phyloP scores from a whole-genome alignment of 352 stramenopile genomes.

The Nothophytophthora sp. region DNA sequence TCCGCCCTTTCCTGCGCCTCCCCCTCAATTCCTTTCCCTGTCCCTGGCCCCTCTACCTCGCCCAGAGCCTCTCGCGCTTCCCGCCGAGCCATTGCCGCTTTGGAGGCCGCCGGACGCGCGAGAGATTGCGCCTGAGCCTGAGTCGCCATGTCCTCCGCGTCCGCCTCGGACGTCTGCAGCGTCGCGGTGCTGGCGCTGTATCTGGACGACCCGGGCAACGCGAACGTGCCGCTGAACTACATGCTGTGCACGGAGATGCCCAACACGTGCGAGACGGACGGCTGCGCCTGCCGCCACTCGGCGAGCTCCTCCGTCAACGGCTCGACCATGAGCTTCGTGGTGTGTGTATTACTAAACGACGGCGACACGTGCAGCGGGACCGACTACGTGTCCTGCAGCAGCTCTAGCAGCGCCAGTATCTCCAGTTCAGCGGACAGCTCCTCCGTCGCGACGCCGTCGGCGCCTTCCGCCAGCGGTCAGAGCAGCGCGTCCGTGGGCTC shows the following conservation, averaged over 20 bases:
- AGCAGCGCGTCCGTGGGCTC: not conserved
- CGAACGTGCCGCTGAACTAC: conserved; percentile 25
- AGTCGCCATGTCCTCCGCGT: conserved; percentile 8
- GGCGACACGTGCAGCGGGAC: conserved; percentile 24
- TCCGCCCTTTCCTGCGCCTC: no score
- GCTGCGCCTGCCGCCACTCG: conserved; percentile 27
- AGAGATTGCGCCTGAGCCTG: not conserved
- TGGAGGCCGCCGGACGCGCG: conserved; percentile 6
- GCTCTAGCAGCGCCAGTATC: not conserved
- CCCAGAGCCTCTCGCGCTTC: conserved; percentile 6
- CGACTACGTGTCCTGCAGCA: conserved; percentile 27
- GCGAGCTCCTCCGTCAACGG: conserved; percentile 19
- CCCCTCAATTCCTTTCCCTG: no score
- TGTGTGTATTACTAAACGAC: conserved; percentile 24
- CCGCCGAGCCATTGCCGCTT: conserved; percentile 35
- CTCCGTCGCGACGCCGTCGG: not conserved
- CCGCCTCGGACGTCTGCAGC: conserved; percentile 22
- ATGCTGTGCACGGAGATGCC: conserved; percentile 29
- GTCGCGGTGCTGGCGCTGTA: conserved; percentile 28
- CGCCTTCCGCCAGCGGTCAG: no score
- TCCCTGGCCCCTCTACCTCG: no score
- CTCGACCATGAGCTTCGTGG: conserved; percentile 25
- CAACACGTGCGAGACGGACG: conserved; percentile 33
- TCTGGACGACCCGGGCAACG: conserved; percentile 32
- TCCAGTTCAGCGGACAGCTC: not conserved